These are phyloP conservation scores for Malus hybrid DNA, from an alignment of 331 rosid species.

Conservation along the genomic window DNA sequence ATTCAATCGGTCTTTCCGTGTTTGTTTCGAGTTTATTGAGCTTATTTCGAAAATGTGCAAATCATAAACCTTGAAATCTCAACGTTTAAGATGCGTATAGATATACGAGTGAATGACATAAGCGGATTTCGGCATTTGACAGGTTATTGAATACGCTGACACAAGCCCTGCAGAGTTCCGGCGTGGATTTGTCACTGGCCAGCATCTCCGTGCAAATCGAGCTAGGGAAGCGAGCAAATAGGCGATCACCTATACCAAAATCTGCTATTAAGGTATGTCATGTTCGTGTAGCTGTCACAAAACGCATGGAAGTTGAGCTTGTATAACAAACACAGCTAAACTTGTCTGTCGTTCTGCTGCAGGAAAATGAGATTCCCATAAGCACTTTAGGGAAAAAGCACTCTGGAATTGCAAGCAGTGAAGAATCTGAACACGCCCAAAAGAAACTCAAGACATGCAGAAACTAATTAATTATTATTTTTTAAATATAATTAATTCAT, in stretches of 20 bases:
- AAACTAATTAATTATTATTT: conserved; percentile 51
- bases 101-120: conserved; percentile 2
- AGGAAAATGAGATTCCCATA: conserved; percentile 53
- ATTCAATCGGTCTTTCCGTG: background rate
- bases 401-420: conserved; percentile 35
- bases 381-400: conserved; percentile 40
- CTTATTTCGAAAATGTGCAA: background rate
- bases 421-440: conserved; percentile 43
- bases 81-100: background rate
- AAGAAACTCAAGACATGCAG: conserved; percentile 60
- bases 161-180: conserved; percentile 81
- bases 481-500: conserved; percentile 43
- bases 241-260: conserved; percentile 31
- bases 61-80: background rate
- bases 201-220: conserved; percentile 84
- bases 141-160: conserved; percentile 83
- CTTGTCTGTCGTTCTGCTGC: conserved; percentile 17
- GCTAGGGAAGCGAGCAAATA: conserved; percentile 59
- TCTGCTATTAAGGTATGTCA: conserved; percentile 47
- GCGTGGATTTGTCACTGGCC: conserved; percentile 93
- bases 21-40: background rate
- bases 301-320: background rate
- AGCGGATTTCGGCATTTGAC: conserved; percentile 21
- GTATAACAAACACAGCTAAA: conserved; percentile 15
- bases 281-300: too few species aligned